These are phyloP conservation scores for Cladosporium halotolerans DNA, from an alignment of 2,329 filamentous ascomycete genomes.

Conservation along the genomic window DNA sequence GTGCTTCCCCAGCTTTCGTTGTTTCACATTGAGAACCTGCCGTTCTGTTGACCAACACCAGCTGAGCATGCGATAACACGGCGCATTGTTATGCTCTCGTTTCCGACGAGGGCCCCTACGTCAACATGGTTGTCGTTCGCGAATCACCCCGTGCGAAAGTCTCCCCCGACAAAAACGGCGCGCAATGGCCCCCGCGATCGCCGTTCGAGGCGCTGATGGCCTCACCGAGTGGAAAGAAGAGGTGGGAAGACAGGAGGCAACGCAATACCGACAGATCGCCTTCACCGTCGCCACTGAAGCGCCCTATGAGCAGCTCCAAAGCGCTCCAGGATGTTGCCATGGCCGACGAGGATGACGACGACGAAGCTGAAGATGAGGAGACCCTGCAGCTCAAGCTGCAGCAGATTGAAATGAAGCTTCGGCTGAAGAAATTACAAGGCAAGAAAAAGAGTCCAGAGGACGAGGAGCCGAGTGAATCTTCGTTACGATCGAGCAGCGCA, in stretches of 20 bases:
- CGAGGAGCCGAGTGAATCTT: background rate
- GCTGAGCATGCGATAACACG: constrained; percentile 7
- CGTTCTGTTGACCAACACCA: background rate
- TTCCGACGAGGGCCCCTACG: background rate
- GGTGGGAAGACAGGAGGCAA: constrained; percentile 62
- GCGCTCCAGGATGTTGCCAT: constrained; percentile 26
- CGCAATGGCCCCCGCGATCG: constrained; percentile 56
- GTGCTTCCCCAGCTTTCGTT: background rate
- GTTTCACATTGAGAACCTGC: constrained; percentile 1
- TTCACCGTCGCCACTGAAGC: constrained; percentile 52
- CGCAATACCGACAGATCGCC: constrained; percentile 36
- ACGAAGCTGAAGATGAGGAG: constrained; percentile 79
- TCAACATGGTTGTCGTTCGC: constrained; percentile 38
- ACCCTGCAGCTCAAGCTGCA: constrained; percentile 78
- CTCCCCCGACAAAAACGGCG: constrained; percentile 39
- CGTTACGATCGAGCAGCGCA: background rate
- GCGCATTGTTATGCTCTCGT: constrained; percentile 8
- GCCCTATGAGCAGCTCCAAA: constrained; percentile 21
- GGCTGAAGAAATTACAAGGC: constrained; percentile 77
- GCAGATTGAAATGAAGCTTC: constrained; percentile 81
- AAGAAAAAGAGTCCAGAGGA: constrained; percentile 19
- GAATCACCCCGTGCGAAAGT: constrained; percentile 41
- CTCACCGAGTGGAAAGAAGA: constrained; percentile 73
- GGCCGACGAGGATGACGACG: constrained; percentile 28
- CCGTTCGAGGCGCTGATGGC: constrained; percentile 57